A percentile compares a stretch with the other conserved stretches of the same genome.
These are phyloP conservation scores for Tylopilus balloui DNA, from an alignment of 768 basidiomycete species.

Conservation along the genomic window DNA sequence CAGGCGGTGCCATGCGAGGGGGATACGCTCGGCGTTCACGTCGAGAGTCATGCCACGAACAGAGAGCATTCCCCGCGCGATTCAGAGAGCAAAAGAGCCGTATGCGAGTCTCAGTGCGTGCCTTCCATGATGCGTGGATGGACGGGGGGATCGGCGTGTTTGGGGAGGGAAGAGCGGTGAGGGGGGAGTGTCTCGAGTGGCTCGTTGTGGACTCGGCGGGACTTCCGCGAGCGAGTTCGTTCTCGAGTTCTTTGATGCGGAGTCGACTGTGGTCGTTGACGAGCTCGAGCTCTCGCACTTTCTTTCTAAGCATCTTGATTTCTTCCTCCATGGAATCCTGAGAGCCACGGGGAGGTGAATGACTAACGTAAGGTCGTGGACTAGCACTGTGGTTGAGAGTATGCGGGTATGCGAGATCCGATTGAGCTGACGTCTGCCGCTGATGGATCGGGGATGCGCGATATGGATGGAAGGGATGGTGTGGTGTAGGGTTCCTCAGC, in stretches of 20 bases:
- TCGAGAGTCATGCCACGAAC: conserved; percentile 87
- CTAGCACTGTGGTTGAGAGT: conserved; percentile 15
- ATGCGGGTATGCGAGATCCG: conserved; percentile 20
- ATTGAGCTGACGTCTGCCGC: conserved; percentile 21
- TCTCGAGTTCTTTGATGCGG: conserved; percentile 47
- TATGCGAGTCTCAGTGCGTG: conserved; percentile 68
- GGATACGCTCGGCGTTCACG: conserved; percentile 75
- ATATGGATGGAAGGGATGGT: conserved; percentile 26
- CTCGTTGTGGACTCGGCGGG: conserved; percentile 21
- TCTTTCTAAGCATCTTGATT: conserved; percentile 49
- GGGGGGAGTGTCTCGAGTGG: conserved; percentile 13
- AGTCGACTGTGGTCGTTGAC: conserved; percentile 48
- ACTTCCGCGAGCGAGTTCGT: conserved; percentile 36
- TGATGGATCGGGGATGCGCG: conserved; percentile 21
- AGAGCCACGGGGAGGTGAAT: conserved; percentile 14
- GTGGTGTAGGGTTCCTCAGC: conserved; percentile 27
- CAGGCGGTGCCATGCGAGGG: conserved; percentile 74
- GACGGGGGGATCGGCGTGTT: conserved; percentile 39
- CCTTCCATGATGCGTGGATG: conserved; percentile 57
- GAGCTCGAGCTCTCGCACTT: conserved; percentile 60
- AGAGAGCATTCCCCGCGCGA: conserved; percentile 83
- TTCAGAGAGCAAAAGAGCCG: conserved; percentile 76
- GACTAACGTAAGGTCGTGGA: conserved; percentile 17
- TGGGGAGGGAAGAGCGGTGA: conserved; percentile 16
- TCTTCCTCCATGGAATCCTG: conserved; percentile 43